Conservation (phyloP, 129 eudicot species). For the Lactuca saligna region DNA sequence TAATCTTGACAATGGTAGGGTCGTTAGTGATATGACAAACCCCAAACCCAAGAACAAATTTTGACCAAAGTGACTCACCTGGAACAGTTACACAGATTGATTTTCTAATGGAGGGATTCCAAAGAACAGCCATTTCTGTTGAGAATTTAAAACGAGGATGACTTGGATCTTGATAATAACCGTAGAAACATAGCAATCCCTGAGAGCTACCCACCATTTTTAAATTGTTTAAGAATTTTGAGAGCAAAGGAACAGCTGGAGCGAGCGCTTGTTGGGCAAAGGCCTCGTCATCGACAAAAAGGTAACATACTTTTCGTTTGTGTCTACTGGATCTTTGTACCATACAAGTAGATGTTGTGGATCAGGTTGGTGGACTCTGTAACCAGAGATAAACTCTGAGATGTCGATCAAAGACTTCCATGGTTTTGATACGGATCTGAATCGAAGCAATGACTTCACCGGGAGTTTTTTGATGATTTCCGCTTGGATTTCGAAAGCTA, state of each 20-base stretch:
- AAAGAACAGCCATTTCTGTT: neutral
- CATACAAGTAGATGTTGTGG: conserved; percentile 19
- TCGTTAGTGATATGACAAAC: conserved; percentile 23
- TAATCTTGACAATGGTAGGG: conserved; percentile 24
- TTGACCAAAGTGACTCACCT: conserved; percentile 1
- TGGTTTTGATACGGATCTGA: conserved; percentile 37
- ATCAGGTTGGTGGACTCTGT: neutral
- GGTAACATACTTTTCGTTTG: conserved; percentile 10
- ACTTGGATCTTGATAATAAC: conserved; percentile 30
- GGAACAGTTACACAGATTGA: neutral
- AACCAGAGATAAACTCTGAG: conserved; percentile 30
- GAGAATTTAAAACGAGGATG: neutral
- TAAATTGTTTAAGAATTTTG: conserved; percentile 21
- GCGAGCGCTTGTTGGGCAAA: conserved; percentile 3
- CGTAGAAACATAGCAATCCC: conserved; percentile 35
- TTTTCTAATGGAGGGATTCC: neutral
- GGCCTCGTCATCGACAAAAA: conserved; percentile 5
- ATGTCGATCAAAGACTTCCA: conserved; percentile 40
- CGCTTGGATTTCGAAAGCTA: conserved; percentile 33
- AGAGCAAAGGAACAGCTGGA: conserved; percentile 4
- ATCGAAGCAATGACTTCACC: conserved; percentile 35
- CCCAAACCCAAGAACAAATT: conserved; percentile 44
- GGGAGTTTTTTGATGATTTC: conserved; percentile 44
- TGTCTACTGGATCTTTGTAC: neutral
- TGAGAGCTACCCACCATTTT: conserved; percentile 35